phyloP scores from a whole-genome alignment of 2,329 filamentous ascomycete species.

The Cladophialophora exuberans region DNA sequence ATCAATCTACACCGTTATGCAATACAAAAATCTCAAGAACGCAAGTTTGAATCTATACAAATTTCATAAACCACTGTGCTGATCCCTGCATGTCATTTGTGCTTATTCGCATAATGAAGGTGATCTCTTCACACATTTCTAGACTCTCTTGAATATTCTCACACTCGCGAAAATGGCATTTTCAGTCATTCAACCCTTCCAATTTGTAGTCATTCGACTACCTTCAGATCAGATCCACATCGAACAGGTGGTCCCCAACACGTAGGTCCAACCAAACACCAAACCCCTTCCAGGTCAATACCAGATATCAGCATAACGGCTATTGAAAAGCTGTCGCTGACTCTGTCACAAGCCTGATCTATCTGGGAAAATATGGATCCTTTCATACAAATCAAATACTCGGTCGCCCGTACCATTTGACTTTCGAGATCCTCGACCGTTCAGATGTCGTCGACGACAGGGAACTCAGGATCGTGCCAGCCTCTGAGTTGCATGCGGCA shows the following conservation, averaged over 20 bases:
- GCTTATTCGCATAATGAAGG: not conserved
- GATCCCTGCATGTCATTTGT: too few species aligned
- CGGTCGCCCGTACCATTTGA: slow-evolving; percentile 87
- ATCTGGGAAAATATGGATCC: slow-evolving; percentile 87
- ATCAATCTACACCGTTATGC: too few species aligned
- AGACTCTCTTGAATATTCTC: not conserved
- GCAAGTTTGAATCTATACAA: too few species aligned
- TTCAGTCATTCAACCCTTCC: slow-evolving; percentile 53
- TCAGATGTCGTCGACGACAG: slow-evolving; percentile 66
- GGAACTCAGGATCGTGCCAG: slow-evolving; percentile 73
- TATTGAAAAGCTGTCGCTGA: slow-evolving; percentile 32
- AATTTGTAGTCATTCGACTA: slow-evolving; percentile 58
- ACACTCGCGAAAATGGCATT: slow-evolving; percentile 35
- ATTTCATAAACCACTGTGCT: too few species aligned
- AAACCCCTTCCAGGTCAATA: slow-evolving; percentile 20
- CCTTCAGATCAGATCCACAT: slow-evolving; percentile 63
- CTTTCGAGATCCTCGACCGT: slow-evolving; percentile 83
- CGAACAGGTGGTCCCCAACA: slow-evolving; percentile 63
- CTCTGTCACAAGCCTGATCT: slow-evolving; percentile 68
- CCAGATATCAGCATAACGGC: slow-evolving; percentile 33
- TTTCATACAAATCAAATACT: slow-evolving; percentile 89
- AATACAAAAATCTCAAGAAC: too few species aligned
- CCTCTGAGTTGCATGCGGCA: slow-evolving; percentile 82
- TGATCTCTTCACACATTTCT: not conserved
- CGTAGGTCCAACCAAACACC: slow-evolving; percentile 56